phyloP scores from a whole-genome alignment of 352 stramenopile species.

The Elongisporangium undulatum region DNA sequence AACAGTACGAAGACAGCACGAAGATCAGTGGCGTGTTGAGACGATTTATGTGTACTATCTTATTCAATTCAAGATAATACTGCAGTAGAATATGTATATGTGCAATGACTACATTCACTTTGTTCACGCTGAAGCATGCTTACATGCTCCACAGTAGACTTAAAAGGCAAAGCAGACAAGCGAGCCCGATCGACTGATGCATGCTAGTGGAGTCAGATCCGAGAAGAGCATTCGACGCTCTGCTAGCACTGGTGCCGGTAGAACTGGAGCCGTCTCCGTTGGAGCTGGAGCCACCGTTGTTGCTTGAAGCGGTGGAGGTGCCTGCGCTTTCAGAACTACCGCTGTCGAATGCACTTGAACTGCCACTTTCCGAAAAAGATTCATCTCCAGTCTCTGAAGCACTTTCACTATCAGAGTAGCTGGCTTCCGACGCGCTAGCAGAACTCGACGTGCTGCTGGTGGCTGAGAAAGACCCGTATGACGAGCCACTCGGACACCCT shows the following conservation, averaged over 20 bases:
- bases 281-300: background rate
- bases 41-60: no score
- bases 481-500: background rate
- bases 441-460: background rate
- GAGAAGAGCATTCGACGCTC: background rate
- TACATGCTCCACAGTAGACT: background rate
- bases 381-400: no score
- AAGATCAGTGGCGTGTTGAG: no score
- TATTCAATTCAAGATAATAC: no score
- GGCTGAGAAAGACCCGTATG: background rate
- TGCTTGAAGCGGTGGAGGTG: background rate
- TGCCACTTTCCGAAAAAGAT: no score
- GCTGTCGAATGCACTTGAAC: background rate
- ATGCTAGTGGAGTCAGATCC: background rate
- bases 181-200: background rate
- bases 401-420: background rate
- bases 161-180: background rate
- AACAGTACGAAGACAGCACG: no score
- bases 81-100: background rate
- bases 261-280: background rate
- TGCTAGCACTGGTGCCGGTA: background rate
- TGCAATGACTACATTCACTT: background rate
- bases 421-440: background rate
- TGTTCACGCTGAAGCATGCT: background rate
- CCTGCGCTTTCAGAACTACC: background rate